Percentiles rank a stretch among this genome's conserved stretches.
Evolutionary conservation across 192 early-diverging fungal species (phyloP).

Genomic region (Coemansia sp.): DNA sequence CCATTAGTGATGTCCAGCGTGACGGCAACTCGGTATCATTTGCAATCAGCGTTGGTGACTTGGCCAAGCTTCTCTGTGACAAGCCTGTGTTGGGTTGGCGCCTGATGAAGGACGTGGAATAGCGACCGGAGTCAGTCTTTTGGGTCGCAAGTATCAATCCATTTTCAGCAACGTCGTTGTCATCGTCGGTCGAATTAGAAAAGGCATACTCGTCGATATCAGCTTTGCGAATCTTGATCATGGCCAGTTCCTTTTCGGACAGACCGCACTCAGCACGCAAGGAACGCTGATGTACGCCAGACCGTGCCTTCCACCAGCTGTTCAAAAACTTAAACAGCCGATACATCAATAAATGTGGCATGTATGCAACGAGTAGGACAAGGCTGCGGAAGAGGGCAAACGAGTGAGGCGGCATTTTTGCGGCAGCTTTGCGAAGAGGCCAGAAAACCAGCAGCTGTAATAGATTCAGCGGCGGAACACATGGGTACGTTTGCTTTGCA

Average conservation of each 20-base stretch:
- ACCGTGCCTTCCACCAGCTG: slow-evolving; percentile 32
- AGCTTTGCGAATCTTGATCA: slow-evolving; percentile 18
- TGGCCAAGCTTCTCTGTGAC: slow-evolving; percentile 1
- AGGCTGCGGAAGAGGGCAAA: slow-evolving; percentile 32
- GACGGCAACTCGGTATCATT: slow-evolving; percentile 3
- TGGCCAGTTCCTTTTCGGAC: slow-evolving; percentile 34
- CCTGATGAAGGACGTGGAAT: background rate
- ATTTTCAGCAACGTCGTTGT: background rate
- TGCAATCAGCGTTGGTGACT: background rate
- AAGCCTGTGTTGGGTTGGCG: background rate
- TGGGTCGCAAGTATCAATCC: background rate
- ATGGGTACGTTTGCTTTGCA: slow-evolving; percentile 40
- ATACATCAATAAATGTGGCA: slow-evolving; percentile 31
- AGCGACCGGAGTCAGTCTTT: background rate
- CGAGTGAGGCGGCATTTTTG: slow-evolving; percentile 14
- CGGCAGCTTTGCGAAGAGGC: slow-evolving; percentile 27
- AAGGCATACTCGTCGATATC: slow-evolving; percentile 29
- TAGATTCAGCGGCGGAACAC: slow-evolving; percentile 40
- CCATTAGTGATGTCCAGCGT: slow-evolving; percentile 18
- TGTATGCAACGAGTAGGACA: slow-evolving; percentile 23
- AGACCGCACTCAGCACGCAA: slow-evolving; percentile 27
- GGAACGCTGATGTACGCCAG: slow-evolving; percentile 22
- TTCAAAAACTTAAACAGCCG: slow-evolving; percentile 7
- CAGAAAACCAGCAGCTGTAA: slow-evolving; percentile 33
- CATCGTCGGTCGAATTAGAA: background rate